These are phyloP conservation scores for Intubia oerlemansii DNA, from an alignment of 2,329 filamentous ascomycete genomes.

Conservation along the genomic window DNA sequence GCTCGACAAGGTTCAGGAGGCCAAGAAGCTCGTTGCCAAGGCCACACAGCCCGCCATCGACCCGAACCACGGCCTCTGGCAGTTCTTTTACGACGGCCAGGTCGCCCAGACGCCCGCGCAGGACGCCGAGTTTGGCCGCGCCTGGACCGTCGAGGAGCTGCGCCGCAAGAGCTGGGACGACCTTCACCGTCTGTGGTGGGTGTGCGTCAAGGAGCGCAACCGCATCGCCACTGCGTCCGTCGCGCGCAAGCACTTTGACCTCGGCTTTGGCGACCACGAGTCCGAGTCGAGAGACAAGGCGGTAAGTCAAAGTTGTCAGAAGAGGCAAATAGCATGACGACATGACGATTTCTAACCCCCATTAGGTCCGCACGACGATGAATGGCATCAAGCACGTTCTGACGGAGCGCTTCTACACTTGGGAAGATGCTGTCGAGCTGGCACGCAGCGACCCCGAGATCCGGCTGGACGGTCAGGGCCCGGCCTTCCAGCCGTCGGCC, in stretches of 20 bases:
- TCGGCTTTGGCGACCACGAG: conserved; percentile 57
- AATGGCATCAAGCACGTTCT: conserved; percentile 63
- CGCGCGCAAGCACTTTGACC: conserved; percentile 45
- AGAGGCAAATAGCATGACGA: too few relatives aligned
- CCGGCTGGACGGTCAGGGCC: conserved; percentile 28
- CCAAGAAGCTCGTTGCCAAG: conserved; percentile 15
- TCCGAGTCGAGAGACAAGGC: conserved; percentile 36
- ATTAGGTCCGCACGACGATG: conserved; percentile 60
- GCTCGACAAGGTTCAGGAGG: not conserved
- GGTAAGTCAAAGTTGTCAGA: conserved; percentile 34
- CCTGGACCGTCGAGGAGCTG: conserved; percentile 73
- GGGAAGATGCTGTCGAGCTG: conserved; percentile 51
- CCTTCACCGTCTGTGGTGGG: conserved; percentile 82
- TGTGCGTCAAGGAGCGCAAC: conserved; percentile 80
- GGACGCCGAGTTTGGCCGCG: conserved; percentile 50
- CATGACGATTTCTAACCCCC: not conserved
- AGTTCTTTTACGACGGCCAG: conserved; percentile 60
- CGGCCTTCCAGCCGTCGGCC: conserved; percentile 25
- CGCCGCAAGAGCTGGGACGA: conserved; percentile 85
- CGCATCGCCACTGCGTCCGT: conserved; percentile 56
- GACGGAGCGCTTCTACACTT: conserved; percentile 75
- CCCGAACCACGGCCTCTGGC: conserved; percentile 71
- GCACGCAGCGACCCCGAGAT: conserved; percentile 47
- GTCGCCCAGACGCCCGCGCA: conserved; percentile 51
- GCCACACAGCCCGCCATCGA: conserved; percentile 38